Evolutionary conservation across 305 asterid species (phyloP).

Genomic region (Fraxinus platypoda): DNA sequence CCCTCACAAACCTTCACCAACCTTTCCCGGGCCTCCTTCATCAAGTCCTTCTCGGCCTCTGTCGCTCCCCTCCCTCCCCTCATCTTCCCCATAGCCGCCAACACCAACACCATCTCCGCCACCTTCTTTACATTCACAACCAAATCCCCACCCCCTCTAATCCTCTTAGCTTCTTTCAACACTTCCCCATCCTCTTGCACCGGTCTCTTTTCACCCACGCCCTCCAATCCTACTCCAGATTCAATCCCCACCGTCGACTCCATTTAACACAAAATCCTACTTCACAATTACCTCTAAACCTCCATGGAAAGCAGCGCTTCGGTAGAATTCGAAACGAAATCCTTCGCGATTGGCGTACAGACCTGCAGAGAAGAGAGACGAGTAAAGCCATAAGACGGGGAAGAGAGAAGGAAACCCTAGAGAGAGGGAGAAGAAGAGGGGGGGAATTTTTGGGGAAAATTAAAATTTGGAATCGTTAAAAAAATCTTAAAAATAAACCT

Average conservation of each 20-base stretch:
- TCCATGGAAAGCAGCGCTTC: constrained; percentile 37
- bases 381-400: constrained; percentile 45
- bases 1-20: constrained; percentile 67
- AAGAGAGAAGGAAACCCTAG: constrained; percentile 48
- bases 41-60: constrained; percentile 66
- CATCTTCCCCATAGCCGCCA: constrained; percentile 93
- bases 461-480: constrained; percentile 38
- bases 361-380: constrained; percentile 54
- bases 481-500: constrained; percentile 37
- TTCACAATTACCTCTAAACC: constrained; percentile 14
- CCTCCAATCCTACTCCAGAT: constrained; percentile 41
- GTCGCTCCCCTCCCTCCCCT: constrained; percentile 87
- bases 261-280: constrained; percentile 35
- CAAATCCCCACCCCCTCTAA: constrained; percentile 30
- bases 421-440: constrained; percentile 24
- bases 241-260: constrained; percentile 41
- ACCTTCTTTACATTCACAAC: constrained; percentile 51
- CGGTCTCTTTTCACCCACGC: constrained; percentile 61
- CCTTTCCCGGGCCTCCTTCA: constrained; percentile 63
- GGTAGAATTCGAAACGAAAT: constrained; percentile 1
- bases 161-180: constrained; percentile 33
- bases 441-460: background rate
- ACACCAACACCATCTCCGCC: constrained; percentile 84
- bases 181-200: constrained; percentile 43
- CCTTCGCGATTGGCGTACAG: constrained; percentile 9